phyloP scores from a whole-genome alignment of 768 basidiomycete genomes.

The Panellus pusillus region DNA sequence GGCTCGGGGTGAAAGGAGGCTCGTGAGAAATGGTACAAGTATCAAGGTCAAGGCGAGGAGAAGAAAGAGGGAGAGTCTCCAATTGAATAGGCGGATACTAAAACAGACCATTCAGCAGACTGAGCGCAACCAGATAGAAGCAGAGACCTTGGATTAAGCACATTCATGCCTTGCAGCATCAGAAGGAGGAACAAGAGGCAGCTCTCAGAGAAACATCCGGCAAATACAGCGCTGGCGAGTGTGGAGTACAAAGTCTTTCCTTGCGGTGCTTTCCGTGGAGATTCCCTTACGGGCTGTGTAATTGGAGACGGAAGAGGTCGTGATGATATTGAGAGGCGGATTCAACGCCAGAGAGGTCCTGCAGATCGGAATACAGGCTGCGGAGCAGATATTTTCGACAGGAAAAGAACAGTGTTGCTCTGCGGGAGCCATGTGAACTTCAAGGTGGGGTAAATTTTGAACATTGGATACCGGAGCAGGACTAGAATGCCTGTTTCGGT shows the following conservation, averaged over 20 bases:
- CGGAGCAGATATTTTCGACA: slow-evolving; percentile 61
- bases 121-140: background rate
- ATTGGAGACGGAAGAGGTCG: slow-evolving; percentile 25
- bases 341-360: slow-evolving; percentile 37
- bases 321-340: slow-evolving; percentile 5
- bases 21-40: slow-evolving; percentile 63
- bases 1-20: slow-evolving; percentile 54
- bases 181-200: slow-evolving; percentile 71
- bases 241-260: slow-evolving; percentile 45
- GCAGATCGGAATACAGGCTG: slow-evolving; percentile 61
- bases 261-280: slow-evolving; percentile 9
- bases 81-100: slow-evolving; percentile 67
- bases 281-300: slow-evolving; percentile 17
- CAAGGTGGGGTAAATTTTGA: no score
- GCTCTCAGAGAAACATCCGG: slow-evolving; percentile 73
- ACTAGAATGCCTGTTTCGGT: no score
- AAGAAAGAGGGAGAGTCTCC: slow-evolving; percentile 62
- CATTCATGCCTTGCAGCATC: slow-evolving; percentile 63
- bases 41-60: slow-evolving; percentile 65
- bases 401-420: slow-evolving; percentile 51
- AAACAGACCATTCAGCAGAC: background rate
- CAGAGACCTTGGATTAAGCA: slow-evolving; percentile 57
- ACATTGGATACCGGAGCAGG: no score
- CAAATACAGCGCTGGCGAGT: slow-evolving; percentile 61
- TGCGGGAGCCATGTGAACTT: slow-evolving; percentile 22